A percentile compares a stretch with the other conserved stretches of the same genome.
Evolutionary conservation across 1,284 basidiomycete species (phyloP).

Genomic region (Agroathelia rolfsii): DNA sequence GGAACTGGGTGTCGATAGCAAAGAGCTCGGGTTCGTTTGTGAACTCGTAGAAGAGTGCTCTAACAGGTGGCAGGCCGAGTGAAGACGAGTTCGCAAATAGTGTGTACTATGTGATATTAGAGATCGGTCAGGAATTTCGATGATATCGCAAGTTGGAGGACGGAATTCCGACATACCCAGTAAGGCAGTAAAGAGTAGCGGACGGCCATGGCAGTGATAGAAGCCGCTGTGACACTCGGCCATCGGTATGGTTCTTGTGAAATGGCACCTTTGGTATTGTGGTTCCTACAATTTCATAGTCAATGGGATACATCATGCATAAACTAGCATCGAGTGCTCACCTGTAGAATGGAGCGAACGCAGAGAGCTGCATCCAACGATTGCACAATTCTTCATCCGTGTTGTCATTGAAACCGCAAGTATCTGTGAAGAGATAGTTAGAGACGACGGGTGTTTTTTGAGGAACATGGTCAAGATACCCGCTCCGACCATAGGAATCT

Average conservation of each 20-base stretch:
- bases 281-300: slow-evolving; percentile 32
- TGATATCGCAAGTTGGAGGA: slow-evolving; percentile 6
- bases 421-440: slow-evolving; percentile 73
- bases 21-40: slow-evolving; percentile 59
- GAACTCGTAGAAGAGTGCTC: slow-evolving; percentile 72
- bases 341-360: slow-evolving; percentile 65
- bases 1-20: slow-evolving; percentile 56
- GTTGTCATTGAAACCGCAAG: slow-evolving; percentile 47
- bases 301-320: not conserved
- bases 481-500: slow-evolving; percentile 65
- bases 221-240: slow-evolving; percentile 67
- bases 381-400: slow-evolving; percentile 75
- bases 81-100: slow-evolving; percentile 63
- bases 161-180: slow-evolving; percentile 39
- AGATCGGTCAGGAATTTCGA: no score
- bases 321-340: slow-evolving; percentile 20
- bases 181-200: slow-evolving; percentile 66
- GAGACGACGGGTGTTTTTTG: no score
- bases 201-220: slow-evolving; percentile 55
- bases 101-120: no score
- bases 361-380: slow-evolving; percentile 73
- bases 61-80: slow-evolving; percentile 56
- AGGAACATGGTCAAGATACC: no score
- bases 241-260: slow-evolving; percentile 69
- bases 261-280: slow-evolving; percentile 51